Base-by-base conservation (phyloP, 225 moss, liverwort and hornwort genomes). In the Asterella californica region DNA sequence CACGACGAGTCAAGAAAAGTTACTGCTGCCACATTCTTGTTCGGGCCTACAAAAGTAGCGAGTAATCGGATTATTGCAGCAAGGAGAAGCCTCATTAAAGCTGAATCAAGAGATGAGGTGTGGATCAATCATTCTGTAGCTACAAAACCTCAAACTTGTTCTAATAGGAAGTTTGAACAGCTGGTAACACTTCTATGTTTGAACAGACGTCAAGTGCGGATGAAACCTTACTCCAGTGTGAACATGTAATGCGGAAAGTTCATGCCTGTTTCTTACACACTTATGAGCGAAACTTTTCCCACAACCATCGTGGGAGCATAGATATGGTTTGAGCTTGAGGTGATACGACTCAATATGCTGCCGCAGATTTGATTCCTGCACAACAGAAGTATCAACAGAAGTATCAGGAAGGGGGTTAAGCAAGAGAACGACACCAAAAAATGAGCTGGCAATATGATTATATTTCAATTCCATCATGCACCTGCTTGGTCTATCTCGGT, bases 201-300 rank as follows among this genome's bases (percentile, higher is more conserved):
- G 9, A 47, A 54, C 25, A 38, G 32, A 9, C 10, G 37, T 33
- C 11, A 15, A 32, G 34, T 66, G 34, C 15, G 50, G 70, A 70
- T 60, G 24, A 80, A 76, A 25, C 19, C 82, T 64, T 85, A 88
- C 70, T 79, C 83, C 80, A 76, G 76, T 81, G n/a, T 66, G 78
- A 32, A 52, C 65, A 76, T 91, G 94, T 0, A 21, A 5, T 47
- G 75, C 78, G 2, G 86, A 77, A 12, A 81, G 37, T 75, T 91
- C 93, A 80, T 95, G 93, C 59, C 90, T 90, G 10, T 95, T 83
- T 61, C 87, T 83, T n/a, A 85, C 85, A 77, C 64, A 80, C 74
- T 88, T 90, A 82, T 92, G 90, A 11, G 93, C 86, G 85, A 84
- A 92, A 10, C 59, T 67, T 87, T 46, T 89, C n/a, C 82, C 79